Evolutionary conservation across 106 monocot genomes (phyloP).

Genomic region (Amphibolis antarctica): DNA sequence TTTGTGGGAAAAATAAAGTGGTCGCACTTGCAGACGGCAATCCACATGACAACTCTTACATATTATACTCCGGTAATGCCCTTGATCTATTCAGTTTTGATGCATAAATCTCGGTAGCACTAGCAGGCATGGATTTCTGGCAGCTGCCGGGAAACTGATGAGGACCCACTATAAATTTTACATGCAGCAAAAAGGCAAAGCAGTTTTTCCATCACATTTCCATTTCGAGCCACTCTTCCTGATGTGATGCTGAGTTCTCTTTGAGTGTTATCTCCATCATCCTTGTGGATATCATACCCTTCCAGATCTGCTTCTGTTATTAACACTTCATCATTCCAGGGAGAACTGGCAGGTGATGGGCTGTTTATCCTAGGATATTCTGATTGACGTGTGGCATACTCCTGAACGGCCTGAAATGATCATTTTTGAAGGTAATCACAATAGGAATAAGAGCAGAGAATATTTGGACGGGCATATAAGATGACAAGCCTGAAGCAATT

Average conservation of each 20-base stretch:
- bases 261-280: neutral
- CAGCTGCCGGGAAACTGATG: constrained; percentile 16
- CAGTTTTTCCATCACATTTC: constrained; percentile 22
- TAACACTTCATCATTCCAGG: constrained; percentile 26
- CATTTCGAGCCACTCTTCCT: neutral
- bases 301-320: constrained; percentile 56
- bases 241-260: constrained; percentile 9
- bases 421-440: neutral
- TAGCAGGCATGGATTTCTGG: constrained; percentile 41
- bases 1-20: no score
- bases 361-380: constrained; percentile 28
- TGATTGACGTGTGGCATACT: constrained; percentile 17
- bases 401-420: constrained; percentile 58
- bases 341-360: constrained; percentile 1
- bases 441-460: neutral
- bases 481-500: no score
- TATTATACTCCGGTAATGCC: no score
- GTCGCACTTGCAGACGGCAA: no score
- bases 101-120: neutral
- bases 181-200: constrained; percentile 42
- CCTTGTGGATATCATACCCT: constrained; percentile 19
- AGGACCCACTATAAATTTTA: constrained; percentile 19
- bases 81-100: no score
- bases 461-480: no score
- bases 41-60: no score